Evolutionary conservation across 129 eudicot species (phyloP).

Genomic region (Artemisia argyi): DNA sequence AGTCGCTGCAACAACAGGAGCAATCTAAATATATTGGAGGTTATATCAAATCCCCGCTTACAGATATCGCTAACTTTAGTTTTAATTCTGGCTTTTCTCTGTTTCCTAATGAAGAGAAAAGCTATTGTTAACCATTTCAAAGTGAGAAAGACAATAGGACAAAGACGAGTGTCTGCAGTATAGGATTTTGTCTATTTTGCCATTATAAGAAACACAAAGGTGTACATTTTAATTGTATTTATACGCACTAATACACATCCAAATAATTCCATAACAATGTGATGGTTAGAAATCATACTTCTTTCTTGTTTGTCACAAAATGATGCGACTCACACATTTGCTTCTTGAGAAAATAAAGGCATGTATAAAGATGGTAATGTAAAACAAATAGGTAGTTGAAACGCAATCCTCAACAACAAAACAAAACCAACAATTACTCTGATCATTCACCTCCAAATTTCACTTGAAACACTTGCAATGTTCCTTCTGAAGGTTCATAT

Average conservation of each 20-base stretch:
- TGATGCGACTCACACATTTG: too few relatives aligned
- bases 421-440: slow-evolving; percentile 22
- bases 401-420: slow-evolving; percentile 16
- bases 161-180: slow-evolving; percentile 45
- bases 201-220: slow-evolving; percentile 17
- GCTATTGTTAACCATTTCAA: slow-evolving; percentile 31
- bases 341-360: too few relatives aligned
- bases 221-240: slow-evolving; percentile 21
- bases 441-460: slow-evolving; percentile 37
- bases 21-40: slow-evolving; percentile 33
- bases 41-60: slow-evolving; percentile 37
- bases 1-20: slow-evolving; percentile 32
- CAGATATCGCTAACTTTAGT: slow-evolving; percentile 45
- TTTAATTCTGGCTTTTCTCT: slow-evolving; percentile 49
- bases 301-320: too few relatives aligned
- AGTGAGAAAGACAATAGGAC: slow-evolving; percentile 39
- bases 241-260: background rate
- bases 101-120: slow-evolving; percentile 64
- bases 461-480: slow-evolving; percentile 55
- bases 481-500: slow-evolving; percentile 70
- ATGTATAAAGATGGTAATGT: too few relatives aligned
- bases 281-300: too few relatives aligned
- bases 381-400: too few relatives aligned
- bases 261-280: background rate
- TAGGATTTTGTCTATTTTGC: slow-evolving; percentile 18